These are phyloP conservation scores for Angomonas ambiguus DNA, from an alignment of 208 protist species.

Conservation along the genomic window DNA sequence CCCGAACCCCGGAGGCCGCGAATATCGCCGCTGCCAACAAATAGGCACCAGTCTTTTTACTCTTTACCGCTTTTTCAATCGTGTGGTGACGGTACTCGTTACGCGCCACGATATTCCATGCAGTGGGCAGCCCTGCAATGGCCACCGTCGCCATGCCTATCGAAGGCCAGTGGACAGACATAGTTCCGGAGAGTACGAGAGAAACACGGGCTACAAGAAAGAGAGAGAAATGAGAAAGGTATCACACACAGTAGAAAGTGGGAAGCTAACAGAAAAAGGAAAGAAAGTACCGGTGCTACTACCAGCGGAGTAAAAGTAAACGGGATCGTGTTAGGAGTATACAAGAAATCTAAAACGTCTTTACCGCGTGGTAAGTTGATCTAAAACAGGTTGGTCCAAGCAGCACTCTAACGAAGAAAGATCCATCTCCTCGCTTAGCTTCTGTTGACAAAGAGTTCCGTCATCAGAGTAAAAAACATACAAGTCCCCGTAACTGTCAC, in stretches of 20 bases:
- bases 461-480: not conserved
- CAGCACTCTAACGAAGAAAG: not conserved
- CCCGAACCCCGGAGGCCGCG: constrained; percentile 42
- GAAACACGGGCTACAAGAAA: not conserved
- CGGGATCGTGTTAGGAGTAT: not conserved
- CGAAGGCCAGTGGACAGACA: constrained; percentile 26
- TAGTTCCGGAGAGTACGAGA: not conserved
- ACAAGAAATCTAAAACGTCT: not conserved
- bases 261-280: constrained; percentile 6
- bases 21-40: constrained; percentile 86
- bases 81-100: constrained; percentile 84
- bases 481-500: not conserved
- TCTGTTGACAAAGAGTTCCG: not conserved
- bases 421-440: not conserved
- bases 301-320: too few relatives aligned
- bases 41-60: constrained; percentile 67
- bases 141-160: constrained; percentile 36
- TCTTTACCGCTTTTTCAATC: constrained; percentile 42
- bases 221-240: constrained; percentile 4
- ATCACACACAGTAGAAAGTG: not conserved
- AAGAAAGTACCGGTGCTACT: not conserved
- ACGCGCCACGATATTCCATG: constrained; percentile 90
- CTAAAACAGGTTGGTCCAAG: not conserved
- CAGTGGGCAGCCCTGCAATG: constrained; percentile 62
- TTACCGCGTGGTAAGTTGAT: not conserved